Evolutionary conservation across 768 basidiomycete genomes (phyloP).

Genomic region (Amanita pallidorosea): DNA sequence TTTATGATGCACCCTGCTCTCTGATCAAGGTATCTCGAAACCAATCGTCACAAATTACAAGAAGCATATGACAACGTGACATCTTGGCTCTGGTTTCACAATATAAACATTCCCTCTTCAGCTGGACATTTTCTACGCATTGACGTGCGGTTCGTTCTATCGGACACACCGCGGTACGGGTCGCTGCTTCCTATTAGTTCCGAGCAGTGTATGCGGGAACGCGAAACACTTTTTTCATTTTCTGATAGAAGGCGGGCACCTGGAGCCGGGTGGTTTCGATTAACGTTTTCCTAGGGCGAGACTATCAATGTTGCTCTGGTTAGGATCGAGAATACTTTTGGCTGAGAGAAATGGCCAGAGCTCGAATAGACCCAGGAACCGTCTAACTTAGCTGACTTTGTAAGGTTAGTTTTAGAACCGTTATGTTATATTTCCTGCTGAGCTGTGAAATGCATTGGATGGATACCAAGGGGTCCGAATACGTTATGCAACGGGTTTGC

Average conservation of each 20-base stretch:
- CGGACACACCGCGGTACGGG: slow-evolving; percentile 1
- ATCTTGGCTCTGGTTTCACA: slow-evolving; percentile 14
- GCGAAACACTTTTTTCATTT: slow-evolving; percentile 1
- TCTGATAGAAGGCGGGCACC: not conserved
- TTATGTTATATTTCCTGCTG: too few relatives aligned
- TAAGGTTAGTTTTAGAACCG: too few relatives aligned
- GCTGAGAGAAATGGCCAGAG: slow-evolving; percentile 1
- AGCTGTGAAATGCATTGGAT: too few relatives aligned
- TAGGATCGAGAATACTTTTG: slow-evolving; percentile 7
- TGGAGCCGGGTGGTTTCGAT: slow-evolving; percentile 7
- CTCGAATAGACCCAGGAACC: too few relatives aligned
- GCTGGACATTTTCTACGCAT: slow-evolving; percentile 12
- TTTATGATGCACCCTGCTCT: slow-evolving; percentile 15
- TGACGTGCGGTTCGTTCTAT: slow-evolving; percentile 7
- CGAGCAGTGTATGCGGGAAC: not conserved
- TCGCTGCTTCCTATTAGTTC: not conserved
- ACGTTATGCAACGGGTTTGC: too few relatives aligned
- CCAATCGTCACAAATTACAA: slow-evolving; percentile 8
- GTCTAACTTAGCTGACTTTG: too few relatives aligned
- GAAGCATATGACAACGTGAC: slow-evolving; percentile 15
- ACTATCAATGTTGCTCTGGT: slow-evolving; percentile 7
- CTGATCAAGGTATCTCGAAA: slow-evolving; percentile 11
- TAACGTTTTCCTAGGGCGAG: slow-evolving; percentile 7
- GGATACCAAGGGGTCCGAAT: too few relatives aligned
- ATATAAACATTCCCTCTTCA: slow-evolving; percentile 8